phyloP scores from a whole-genome alignment of 495 filamentous ascomycete species.

The Penicillium flavigenum region DNA sequence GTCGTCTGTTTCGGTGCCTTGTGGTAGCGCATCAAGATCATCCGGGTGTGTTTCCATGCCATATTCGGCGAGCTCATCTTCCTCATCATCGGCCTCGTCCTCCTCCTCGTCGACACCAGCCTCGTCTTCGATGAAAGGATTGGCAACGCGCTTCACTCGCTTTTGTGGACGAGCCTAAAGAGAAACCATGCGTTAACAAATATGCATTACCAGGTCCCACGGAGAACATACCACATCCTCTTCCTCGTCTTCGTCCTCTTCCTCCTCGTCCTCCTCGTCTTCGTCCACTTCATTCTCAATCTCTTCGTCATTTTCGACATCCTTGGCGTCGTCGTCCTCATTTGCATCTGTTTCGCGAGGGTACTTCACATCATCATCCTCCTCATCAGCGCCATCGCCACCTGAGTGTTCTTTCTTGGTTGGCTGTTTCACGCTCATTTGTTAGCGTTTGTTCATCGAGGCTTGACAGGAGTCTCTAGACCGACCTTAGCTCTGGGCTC shows the following conservation, averaged over 20 bases:
- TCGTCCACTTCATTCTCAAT: conserved; percentile 36
- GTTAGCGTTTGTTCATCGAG: conserved; percentile 21
- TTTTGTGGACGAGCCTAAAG: conserved; percentile 71
- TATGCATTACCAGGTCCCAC: conserved; percentile 22
- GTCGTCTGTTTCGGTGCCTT: conserved; percentile 80
- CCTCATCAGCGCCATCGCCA: conserved; percentile 38
- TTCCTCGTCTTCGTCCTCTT: conserved; percentile 32
- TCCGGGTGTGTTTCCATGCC: conserved; percentile 88
- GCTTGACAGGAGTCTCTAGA: conserved; percentile 12
- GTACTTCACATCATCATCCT: conserved; percentile 43
- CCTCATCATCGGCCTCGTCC: conserved; percentile 87
- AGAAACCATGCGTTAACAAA: conserved; percentile 14
- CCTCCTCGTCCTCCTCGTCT: conserved; percentile 43
- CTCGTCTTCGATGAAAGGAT: conserved; percentile 90
- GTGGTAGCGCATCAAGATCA: conserved; percentile 78
- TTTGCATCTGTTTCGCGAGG: conserved; percentile 55
- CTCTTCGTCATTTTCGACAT: conserved; percentile 53
- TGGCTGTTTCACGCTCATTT: conserved; percentile 15
- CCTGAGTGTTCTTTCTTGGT: conserved; percentile 51
- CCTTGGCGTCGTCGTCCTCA: conserved; percentile 43
- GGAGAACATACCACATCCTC: conserved; percentile 26
- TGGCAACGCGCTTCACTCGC: conserved; percentile 66
- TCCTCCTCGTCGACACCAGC: conserved; percentile 97
- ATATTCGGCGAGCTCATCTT: conserved; percentile 77
- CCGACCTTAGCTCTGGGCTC: conserved; percentile 44